Conservation (phyloP, 768 basidiomycete genomes). For the Suillus ampliporus region DNA sequence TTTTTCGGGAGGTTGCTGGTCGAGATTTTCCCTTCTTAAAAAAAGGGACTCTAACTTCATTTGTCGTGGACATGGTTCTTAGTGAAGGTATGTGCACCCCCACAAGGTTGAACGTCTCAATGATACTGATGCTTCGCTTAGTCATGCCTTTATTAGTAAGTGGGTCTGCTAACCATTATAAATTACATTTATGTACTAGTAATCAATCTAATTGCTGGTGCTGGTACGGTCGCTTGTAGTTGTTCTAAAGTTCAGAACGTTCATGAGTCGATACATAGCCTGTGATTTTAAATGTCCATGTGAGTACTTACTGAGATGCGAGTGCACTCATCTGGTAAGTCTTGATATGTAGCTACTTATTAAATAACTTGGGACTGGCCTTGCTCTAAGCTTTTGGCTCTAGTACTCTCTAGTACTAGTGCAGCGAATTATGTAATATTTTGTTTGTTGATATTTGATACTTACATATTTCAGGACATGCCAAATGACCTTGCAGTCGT, state of each 20-base stretch:
- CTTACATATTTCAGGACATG: too few relatives aligned
- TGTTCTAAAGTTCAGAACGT: too few relatives aligned
- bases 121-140: too few relatives aligned
- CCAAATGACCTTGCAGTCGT: too few relatives aligned
- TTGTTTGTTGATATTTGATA: too few relatives aligned
- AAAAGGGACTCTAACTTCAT: slow-evolving; percentile 71
- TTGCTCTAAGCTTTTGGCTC: too few relatives aligned
- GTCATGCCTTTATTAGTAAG: slow-evolving; percentile 11
- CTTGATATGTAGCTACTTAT: too few relatives aligned
- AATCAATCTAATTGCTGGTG: slow-evolving; percentile 21
- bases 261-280: not conserved
- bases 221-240: not conserved
- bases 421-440: too few relatives aligned
- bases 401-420: too few relatives aligned
- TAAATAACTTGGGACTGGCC: too few relatives aligned
- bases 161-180: not conserved
- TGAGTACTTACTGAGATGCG: not conserved
- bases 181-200: slow-evolving; percentile 5
- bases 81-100: not conserved
- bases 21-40: slow-evolving; percentile 87
- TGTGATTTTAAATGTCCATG: too few relatives aligned
- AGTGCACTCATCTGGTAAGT: not conserved
- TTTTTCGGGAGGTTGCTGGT: slow-evolving; percentile 76
- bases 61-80: slow-evolving; percentile 37
- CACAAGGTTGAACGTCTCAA: not conserved